Evolutionary conservation across 2,329 filamentous ascomycete genomes (phyloP).

Genomic region (Aaosphaeria arxii): DNA sequence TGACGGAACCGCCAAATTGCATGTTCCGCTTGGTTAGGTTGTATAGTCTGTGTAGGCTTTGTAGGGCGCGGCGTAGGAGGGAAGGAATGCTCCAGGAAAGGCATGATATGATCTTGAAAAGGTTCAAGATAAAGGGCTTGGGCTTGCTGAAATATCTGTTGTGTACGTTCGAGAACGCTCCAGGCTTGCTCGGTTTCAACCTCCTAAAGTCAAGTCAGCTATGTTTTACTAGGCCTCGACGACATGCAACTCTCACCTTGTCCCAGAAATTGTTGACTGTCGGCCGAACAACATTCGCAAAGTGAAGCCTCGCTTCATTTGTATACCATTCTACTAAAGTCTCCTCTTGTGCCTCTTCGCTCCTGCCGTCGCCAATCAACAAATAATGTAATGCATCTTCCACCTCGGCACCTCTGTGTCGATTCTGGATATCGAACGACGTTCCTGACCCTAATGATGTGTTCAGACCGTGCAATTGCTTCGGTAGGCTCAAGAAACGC

Average conservation of each 20-base stretch:
- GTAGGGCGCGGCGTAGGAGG: slow-evolving; percentile 34
- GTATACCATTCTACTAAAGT: slow-evolving; percentile 44
- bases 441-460: slow-evolving; percentile 8
- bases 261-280: slow-evolving; percentile 28
- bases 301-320: slow-evolving; percentile 43
- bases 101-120: slow-evolving; percentile 32
- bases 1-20: slow-evolving; percentile 51
- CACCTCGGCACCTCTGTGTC: slow-evolving; percentile 24
- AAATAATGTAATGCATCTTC: slow-evolving; percentile 36
- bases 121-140: slow-evolving; percentile 37
- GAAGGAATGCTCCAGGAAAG: slow-evolving; percentile 27
- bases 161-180: slow-evolving; percentile 34
- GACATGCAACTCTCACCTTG: slow-evolving; percentile 7
- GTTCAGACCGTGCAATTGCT: neutral
- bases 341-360: slow-evolving; percentile 24
- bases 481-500: slow-evolving; percentile 38
- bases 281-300: slow-evolving; percentile 32
- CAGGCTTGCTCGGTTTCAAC: slow-evolving; percentile 23
- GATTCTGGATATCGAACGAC: slow-evolving; percentile 11
- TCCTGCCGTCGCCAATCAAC: slow-evolving; percentile 31
- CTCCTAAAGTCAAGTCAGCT: slow-evolving; percentile 10
- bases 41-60: slow-evolving; percentile 29
- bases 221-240: neutral
- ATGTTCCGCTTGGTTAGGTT: slow-evolving; percentile 5
- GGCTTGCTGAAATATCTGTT: slow-evolving; percentile 32